phyloP scores from a whole-genome alignment of 1,139 yeast genomes.

The Keqinozyma sinolaborantium region DNA sequence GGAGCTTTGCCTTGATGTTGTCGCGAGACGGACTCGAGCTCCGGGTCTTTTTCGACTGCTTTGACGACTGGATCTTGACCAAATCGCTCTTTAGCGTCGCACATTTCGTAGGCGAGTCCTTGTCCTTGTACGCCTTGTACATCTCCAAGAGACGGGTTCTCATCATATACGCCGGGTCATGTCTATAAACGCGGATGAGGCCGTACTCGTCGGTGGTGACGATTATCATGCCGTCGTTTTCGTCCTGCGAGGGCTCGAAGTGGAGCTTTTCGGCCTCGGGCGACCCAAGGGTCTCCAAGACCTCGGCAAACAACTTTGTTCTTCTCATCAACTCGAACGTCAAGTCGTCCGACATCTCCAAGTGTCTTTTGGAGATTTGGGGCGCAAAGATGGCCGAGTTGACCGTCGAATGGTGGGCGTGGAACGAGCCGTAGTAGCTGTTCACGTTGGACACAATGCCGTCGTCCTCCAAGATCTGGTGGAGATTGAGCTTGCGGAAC shows the following conservation, averaged over 20 bases:
- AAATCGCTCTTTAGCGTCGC: no score
- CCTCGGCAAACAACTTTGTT: constrained; percentile 4
- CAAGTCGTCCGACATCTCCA: constrained; percentile 74
- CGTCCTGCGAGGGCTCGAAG: constrained; percentile 17
- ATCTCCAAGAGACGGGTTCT: constrained; percentile 20
- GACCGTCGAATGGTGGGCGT: constrained; percentile 71
- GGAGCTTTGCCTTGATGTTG: constrained; percentile 4
- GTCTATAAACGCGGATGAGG: constrained; percentile 69
- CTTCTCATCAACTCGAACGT: constrained; percentile 58
- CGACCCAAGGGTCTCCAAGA: background rate
- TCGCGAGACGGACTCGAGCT: constrained; percentile 5
- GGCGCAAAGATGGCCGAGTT: constrained; percentile 85
- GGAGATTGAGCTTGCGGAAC: constrained; percentile 20
- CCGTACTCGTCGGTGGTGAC: constrained; percentile 80
- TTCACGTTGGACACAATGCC: constrained; percentile 44
- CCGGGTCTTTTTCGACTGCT: constrained; percentile 1
- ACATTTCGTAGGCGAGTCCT: background rate
- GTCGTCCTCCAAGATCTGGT: constrained; percentile 19
- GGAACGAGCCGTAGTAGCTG: constrained; percentile 61
- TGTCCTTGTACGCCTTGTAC: constrained; percentile 8
- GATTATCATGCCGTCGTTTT: constrained; percentile 45
- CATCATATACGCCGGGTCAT: constrained; percentile 58
- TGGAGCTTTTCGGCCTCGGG: constrained; percentile 6
- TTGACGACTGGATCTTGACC: background rate
- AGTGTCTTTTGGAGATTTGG: constrained; percentile 55